phyloP scores from a whole-genome alignment of 352 stramenopile species.

The Pythium periplocum region DNA sequence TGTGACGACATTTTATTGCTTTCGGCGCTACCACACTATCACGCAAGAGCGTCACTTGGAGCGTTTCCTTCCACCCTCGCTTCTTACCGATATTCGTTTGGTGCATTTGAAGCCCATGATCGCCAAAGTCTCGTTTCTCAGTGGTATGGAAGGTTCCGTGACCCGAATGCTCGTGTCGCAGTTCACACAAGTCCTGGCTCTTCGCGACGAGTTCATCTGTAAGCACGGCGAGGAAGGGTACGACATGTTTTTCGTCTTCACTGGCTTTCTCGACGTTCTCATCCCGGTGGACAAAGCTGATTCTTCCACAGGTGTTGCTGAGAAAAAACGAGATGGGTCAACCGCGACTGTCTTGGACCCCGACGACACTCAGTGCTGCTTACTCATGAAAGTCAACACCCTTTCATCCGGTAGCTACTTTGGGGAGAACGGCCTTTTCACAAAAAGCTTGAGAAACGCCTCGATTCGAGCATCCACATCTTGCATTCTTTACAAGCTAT shows the following conservation, averaged over 20 bases:
- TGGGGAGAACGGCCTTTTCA: conserved; percentile 38
- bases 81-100: conserved; percentile 49
- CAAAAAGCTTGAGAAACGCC: conserved; percentile 28
- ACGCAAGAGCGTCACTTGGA: conserved; percentile 42
- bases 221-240: conserved; percentile 36
- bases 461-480: conserved; percentile 34
- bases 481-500: conserved; percentile 42
- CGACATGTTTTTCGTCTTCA: conserved; percentile 65
- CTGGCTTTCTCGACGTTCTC: conserved; percentile 33
- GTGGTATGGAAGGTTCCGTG: conserved; percentile 36
- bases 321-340: too few species aligned
- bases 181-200: conserved; percentile 37
- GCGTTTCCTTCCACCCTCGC: conserved; percentile 35
- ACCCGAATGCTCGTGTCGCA: conserved; percentile 48
- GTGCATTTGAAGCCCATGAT: conserved; percentile 49
- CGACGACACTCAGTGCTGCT: conserved; percentile 4
- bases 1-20: conserved; percentile 47
- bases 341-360: not conserved
- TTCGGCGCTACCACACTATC: conserved; percentile 49
- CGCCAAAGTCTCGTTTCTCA: conserved; percentile 45
- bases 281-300: conserved; percentile 10
- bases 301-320: not conserved
- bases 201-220: conserved; percentile 36
- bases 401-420: conserved; percentile 33
- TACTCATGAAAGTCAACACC: conserved; percentile 30